phyloP scores from a whole-genome alignment of 1,284 basidiomycete genomes.

The Puccinia horiana region DNA sequence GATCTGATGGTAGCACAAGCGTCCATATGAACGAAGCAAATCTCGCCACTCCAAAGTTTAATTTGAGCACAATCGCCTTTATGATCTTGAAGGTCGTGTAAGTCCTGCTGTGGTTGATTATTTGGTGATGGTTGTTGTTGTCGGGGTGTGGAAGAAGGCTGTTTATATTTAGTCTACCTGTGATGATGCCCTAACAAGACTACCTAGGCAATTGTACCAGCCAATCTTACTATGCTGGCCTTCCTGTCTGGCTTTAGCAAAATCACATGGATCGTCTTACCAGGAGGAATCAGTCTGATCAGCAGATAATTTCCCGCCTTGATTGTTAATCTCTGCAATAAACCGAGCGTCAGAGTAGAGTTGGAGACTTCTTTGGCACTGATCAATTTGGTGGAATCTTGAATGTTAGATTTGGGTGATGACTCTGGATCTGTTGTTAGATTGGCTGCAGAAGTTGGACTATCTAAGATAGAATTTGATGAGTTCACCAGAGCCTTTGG shows the following conservation, averaged over 20 bases:
- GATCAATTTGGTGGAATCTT: constrained; percentile 4
- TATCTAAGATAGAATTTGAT: constrained; percentile 34
- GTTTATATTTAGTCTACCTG: constrained; percentile 9
- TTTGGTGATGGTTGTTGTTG: constrained; percentile 19
- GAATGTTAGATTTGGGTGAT: not conserved
- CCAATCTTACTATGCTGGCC: constrained; percentile 81
- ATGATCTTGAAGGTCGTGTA: constrained; percentile 62
- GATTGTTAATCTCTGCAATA: constrained; percentile 80
- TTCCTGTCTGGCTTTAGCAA: constrained; percentile 74
- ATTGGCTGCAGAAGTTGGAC: not conserved
- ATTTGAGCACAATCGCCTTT: constrained; percentile 75
- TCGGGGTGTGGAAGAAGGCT: constrained; percentile 53
- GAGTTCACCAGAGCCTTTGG: constrained; percentile 44
- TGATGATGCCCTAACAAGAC: constrained; percentile 54
- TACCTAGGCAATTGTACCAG: constrained; percentile 82
- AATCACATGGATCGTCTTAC: constrained; percentile 86
- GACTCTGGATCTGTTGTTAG: not conserved
- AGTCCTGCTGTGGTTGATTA: constrained; percentile 49
- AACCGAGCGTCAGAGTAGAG: constrained; percentile 71
- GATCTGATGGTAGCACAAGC: constrained; percentile 90
- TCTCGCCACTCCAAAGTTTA: constrained; percentile 86
- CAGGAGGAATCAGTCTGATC: constrained; percentile 83
- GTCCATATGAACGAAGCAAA: constrained; percentile 77
- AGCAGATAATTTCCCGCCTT: constrained; percentile 92
- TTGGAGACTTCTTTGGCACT: constrained; percentile 35